Evolutionary conservation across 75 land plant species (phyloP).

Genomic region (Cryptomeria japonica): DNA sequence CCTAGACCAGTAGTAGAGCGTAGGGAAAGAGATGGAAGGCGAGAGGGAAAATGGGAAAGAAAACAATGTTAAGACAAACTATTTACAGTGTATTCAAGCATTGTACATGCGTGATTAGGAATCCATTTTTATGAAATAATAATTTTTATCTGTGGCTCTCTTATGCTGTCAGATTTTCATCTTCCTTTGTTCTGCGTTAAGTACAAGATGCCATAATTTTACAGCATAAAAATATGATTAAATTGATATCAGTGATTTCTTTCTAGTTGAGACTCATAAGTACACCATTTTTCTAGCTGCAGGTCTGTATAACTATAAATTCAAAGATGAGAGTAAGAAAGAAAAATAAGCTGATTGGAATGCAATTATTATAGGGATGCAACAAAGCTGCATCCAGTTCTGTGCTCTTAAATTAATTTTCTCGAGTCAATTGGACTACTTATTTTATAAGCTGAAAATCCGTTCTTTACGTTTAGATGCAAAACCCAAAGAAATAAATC

Average conservation of each 20-base stretch:
- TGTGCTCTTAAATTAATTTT: background rate
- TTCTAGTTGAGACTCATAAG: background rate
- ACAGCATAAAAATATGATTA: background rate
- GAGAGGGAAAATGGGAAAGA: conserved; percentile 98
- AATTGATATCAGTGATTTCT: background rate
- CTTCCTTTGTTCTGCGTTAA: background rate
- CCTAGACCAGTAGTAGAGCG: conserved; percentile 72
- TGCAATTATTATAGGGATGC: background rate
- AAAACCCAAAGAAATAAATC: background rate
- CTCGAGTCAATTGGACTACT: background rate
- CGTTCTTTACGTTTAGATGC: background rate
- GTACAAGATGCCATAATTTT: background rate
- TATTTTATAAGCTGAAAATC: background rate
- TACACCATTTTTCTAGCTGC: background rate
- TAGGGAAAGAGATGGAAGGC: conserved; percentile 80
- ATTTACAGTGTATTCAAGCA: background rate
- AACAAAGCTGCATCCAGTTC: background rate
- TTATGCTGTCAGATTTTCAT: background rate
- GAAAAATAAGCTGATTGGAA: background rate
- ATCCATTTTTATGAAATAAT: background rate
- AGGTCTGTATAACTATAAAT: background rate
- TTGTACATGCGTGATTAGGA: background rate
- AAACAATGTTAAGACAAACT: conserved; percentile 47
- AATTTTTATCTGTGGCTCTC: background rate
- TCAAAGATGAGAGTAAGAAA: background rate